Evolutionary conservation across 805 yeast genomes (phyloP).

Genomic region (Yarrowia divulgata): DNA sequence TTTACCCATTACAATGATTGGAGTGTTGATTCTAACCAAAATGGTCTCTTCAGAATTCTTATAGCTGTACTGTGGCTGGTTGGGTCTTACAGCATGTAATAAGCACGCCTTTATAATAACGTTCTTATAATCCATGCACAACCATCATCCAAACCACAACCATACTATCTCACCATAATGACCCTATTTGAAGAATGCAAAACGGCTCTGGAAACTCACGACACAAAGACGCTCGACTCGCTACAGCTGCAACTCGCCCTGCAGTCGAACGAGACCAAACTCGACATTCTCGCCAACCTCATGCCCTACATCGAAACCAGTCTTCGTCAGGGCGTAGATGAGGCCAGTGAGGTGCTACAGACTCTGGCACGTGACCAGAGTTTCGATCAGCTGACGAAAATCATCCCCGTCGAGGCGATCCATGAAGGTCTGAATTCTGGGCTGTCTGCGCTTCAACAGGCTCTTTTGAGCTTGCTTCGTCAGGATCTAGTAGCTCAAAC

Average conservation of each 20-base stretch:
- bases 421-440: conserved; percentile 17
- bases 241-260: conserved; percentile 27
- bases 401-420: conserved; percentile 21
- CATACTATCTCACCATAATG: not conserved
- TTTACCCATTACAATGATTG: too few relatives aligned
- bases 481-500: conserved; percentile 26
- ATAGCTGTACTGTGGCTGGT: not conserved
- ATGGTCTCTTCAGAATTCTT: too few relatives aligned
- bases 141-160: not conserved
- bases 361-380: conserved; percentile 16
- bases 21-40: too few relatives aligned
- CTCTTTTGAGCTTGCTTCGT: conserved; percentile 4
- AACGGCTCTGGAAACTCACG: conserved; percentile 4
- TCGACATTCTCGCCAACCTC: not conserved
- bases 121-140: not conserved
- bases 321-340: conserved; percentile 13
- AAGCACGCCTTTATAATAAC: not conserved
- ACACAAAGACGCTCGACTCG: conserved; percentile 28
- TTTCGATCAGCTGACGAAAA: conserved; percentile 1
- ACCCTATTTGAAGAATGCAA: conserved; percentile 16
- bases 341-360: conserved; percentile 12
- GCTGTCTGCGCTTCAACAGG: conserved; percentile 4
- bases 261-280: conserved; percentile 7
- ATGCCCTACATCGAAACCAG: conserved; percentile 5
- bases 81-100: not conserved